phyloP scores from a whole-genome alignment of 2,329 filamentous ascomycete genomes.

The Calonectria pseudoturangicola region DNA sequence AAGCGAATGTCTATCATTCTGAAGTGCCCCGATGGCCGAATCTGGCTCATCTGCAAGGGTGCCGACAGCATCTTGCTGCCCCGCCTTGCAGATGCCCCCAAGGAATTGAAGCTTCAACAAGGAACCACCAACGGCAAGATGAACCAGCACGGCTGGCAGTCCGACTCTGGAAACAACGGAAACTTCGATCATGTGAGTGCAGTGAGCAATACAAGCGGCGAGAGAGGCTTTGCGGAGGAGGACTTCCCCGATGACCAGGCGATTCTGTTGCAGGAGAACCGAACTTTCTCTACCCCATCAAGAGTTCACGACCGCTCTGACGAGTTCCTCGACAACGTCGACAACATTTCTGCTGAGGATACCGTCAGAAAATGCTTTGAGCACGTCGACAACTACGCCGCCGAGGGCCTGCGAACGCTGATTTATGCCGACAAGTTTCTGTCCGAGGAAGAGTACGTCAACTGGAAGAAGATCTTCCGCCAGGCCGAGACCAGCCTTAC shows the following conservation, averaged over 20 bases:
- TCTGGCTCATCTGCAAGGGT: conserved; percentile 92
- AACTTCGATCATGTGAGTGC: conserved; percentile 14
- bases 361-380: conserved; percentile 88
- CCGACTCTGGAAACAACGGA: not conserved
- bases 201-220: conserved; percentile 2
- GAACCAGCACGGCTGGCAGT: not conserved
- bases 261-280: conserved; percentile 16
- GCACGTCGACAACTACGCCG: conserved; percentile 91
- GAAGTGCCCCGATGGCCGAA: conserved; percentile 86
- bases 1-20: conserved; percentile 95
- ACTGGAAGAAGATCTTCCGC: conserved; percentile 85
- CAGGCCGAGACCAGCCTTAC: conserved; percentile 87
- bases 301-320: conserved; percentile 11
- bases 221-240: conserved; percentile 5
- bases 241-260: conserved; percentile 9
- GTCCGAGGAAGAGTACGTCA: conserved; percentile 81
- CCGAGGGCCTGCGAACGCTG: conserved; percentile 87
- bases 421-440: conserved; percentile 87
- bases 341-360: conserved; percentile 65
- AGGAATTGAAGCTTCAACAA: conserved; percentile 2
- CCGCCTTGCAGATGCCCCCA: conserved; percentile 80
- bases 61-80: conserved; percentile 90
- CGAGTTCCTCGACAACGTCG: conserved; percentile 14
- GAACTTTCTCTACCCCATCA: not conserved
- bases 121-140: conserved; percentile 2